Base-by-base conservation (phyloP, 805 yeast species). In the Torulaspora indica region DNA sequence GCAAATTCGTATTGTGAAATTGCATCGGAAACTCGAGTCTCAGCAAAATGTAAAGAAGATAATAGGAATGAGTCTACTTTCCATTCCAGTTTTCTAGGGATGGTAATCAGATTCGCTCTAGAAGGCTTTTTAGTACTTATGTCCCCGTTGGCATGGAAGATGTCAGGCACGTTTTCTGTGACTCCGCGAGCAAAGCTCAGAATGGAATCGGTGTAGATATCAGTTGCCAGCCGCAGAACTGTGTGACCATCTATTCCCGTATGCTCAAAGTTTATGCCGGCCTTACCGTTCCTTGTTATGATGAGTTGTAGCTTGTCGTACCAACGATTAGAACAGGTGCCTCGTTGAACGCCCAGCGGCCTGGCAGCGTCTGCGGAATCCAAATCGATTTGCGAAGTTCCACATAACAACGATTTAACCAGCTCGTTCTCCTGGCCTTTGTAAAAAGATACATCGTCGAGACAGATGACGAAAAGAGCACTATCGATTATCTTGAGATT, bases 181-280 rank as follows among this genome's bases (percentile, higher is more conserved):
- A 89, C 88, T 10, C 85, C 75, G 56, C 77, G 81, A 8, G 96
- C 96, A 72, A 88, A 89, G 38, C 90, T 76, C 49, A 89, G 70
- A 42, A 89, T 87, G 1, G 95, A 83, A 62, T 89, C 97, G 0
- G 96, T 89, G 62, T 89, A 89, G 43, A 89, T 85, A 64, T 89
- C 96, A 31, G 88, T 79, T 10, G 88, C 95, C 69, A 85, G 83
- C 51, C 96, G 69, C 53, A 89, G 69, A 4, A 89, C 95, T 0
- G 97, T 89, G 64, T 89, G 96, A 45, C 97, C 97, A 66, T 89
- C 97, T 22, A 89, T 95, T 54, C 96, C 96, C 0, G 97, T 85
- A 60, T 89, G 93, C 59, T 89, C 97, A 61, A 89, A 89, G 64
- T 90, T 89, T 53, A 89, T 81, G 23, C 97, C 97, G 2, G 93